Conservation (phyloP, 495 filamentous ascomycete genomes). For the Penicillium psychrofluorescens region DNA sequence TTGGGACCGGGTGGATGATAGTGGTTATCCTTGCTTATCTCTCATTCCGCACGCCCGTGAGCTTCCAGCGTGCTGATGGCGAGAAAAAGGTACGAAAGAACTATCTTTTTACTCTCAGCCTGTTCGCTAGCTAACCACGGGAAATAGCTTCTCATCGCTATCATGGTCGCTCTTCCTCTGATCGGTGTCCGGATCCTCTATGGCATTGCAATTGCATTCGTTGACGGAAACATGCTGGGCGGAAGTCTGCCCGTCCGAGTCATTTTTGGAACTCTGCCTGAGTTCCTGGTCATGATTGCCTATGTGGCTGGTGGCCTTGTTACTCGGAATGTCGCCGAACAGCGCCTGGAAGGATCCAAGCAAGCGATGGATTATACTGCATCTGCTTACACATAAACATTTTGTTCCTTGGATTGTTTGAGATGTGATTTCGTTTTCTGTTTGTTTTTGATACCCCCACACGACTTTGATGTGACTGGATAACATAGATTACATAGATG, state of each 20-base stretch:
- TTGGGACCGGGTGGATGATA: constrained; percentile 4
- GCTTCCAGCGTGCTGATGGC: background rate
- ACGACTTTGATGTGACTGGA: no score
- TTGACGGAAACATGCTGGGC: background rate
- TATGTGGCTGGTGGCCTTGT: constrained; percentile 8
- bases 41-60: background rate
- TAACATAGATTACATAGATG: no score
- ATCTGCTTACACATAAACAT: background rate
- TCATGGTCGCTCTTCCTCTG: constrained; percentile 8
- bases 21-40: background rate
- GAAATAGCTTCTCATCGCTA: constrained; percentile 6
- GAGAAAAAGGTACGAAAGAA: constrained; percentile 7
- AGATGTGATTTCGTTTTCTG: no score
- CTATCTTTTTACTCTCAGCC: background rate
- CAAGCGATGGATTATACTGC: background rate
- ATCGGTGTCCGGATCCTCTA: constrained; percentile 12
- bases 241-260: constrained; percentile 8
- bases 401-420: no score
- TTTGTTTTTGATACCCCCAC: no score
- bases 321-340: constrained; percentile 6
- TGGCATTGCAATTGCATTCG: constrained; percentile 5
- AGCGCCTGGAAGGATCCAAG: background rate
- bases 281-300: constrained; percentile 11
- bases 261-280: constrained; percentile 10
- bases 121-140: no score